These are phyloP conservation scores for Lasiosphaeria ovina DNA, from an alignment of 495 filamentous ascomycete species.

Conservation along the genomic window DNA sequence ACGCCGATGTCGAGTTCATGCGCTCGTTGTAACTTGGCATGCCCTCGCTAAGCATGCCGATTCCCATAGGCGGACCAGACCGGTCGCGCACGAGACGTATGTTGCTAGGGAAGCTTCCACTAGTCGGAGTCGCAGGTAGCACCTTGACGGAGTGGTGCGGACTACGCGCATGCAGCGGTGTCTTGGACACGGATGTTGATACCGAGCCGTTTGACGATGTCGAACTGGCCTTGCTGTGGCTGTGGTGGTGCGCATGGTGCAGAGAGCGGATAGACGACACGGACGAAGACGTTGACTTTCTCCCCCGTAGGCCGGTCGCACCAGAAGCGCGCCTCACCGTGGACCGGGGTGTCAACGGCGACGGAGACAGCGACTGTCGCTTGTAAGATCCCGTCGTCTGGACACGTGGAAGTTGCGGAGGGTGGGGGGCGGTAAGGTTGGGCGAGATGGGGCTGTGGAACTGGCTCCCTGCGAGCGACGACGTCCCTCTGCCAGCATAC, in stretches of 20 bases:
- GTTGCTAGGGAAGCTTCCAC: slow-evolving; percentile 76
- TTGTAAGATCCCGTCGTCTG: slow-evolving; percentile 57
- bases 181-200: slow-evolving; percentile 64
- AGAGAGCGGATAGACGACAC: slow-evolving; percentile 90
- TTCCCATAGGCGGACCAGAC: slow-evolving; percentile 37
- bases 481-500: slow-evolving; percentile 20
- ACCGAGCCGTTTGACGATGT: slow-evolving; percentile 80
- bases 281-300: slow-evolving; percentile 95
- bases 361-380: slow-evolving; percentile 84
- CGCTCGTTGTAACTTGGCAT: slow-evolving; percentile 33
- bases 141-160: slow-evolving; percentile 93
- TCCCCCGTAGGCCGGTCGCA: slow-evolving; percentile 64
- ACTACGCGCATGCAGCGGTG: slow-evolving; percentile 61
- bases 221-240: slow-evolving; percentile 91
- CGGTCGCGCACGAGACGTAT: slow-evolving; percentile 75
- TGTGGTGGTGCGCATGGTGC: slow-evolving; percentile 81
- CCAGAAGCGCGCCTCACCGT: slow-evolving; percentile 75
- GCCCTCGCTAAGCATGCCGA: slow-evolving; percentile 51
- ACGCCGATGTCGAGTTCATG: slow-evolving; percentile 9
- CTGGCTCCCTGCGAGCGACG: slow-evolving; percentile 7
- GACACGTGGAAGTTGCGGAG: slow-evolving; percentile 44
- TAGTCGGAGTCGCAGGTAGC: slow-evolving; percentile 84
- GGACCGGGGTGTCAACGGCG: slow-evolving; percentile 81
- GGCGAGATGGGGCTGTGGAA: slow-evolving; percentile 18
- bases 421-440: slow-evolving; percentile 40